Conservation (phyloP, 768 basidiomycete genomes). For the Agrocybe pediades region DNA sequence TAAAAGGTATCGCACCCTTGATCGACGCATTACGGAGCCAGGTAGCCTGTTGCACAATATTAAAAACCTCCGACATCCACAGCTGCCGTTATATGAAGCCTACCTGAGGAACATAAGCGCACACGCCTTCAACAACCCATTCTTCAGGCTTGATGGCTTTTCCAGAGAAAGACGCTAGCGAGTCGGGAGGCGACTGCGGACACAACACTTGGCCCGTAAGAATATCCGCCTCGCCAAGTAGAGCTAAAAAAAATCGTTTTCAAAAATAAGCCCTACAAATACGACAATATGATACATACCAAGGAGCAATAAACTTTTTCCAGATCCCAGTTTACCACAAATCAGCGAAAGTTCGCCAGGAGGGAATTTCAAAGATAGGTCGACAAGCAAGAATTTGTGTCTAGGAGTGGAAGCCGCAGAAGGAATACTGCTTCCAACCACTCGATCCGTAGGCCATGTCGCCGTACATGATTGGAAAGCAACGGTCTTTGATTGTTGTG, state of each 20-base stretch:
- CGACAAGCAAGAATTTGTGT: slow-evolving; percentile 78
- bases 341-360: slow-evolving; percentile 77
- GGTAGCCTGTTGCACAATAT: slow-evolving; percentile 38
- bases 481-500: slow-evolving; percentile 54
- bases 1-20: slow-evolving; percentile 13
- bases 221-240: slow-evolving; percentile 88
- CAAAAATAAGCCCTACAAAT: background rate
- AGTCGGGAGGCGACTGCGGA: slow-evolving; percentile 83
- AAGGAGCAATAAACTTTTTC: slow-evolving; percentile 84
- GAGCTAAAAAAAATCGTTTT: slow-evolving; percentile 14
- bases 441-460: slow-evolving; percentile 83
- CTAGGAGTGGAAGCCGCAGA: slow-evolving; percentile 70
- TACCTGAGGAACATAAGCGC: slow-evolving; percentile 87
- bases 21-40: slow-evolving; percentile 75
- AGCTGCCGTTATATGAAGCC: slow-evolving; percentile 24
- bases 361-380: slow-evolving; percentile 79
- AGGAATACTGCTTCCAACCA: slow-evolving; percentile 56
- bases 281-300: slow-evolving; percentile 32
- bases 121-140: slow-evolving; percentile 79
- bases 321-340: slow-evolving; percentile 88
- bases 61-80: background rate
- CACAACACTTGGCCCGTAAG: slow-evolving; percentile 80
- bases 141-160: slow-evolving; percentile 36
- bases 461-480: slow-evolving; percentile 84
- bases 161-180: slow-evolving; percentile 61